Conservation (phyloP, 257 asterid genomes). For the Forsythia viridissima region DNA sequence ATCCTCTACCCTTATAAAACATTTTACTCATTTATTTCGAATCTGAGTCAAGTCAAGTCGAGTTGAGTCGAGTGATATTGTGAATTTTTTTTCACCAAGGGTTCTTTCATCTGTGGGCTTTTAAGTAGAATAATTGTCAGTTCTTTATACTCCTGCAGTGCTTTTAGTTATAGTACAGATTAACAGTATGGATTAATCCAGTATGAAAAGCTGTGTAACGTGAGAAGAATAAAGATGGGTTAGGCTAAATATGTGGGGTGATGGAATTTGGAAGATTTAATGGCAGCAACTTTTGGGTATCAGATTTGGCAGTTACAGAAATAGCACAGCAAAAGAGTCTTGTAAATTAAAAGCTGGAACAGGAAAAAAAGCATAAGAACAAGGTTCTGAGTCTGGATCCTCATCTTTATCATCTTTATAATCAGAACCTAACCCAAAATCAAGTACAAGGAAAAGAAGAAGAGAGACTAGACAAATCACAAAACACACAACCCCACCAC, state of each 20-base stretch:
- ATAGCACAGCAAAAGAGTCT: conserved; percentile 11
- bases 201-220: conserved; percentile 41
- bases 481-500: not conserved
- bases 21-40: no score
- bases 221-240: conserved; percentile 50
- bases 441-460: conserved; percentile 28
- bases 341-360: conserved; percentile 70
- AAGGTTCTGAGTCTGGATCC: conserved; percentile 92
- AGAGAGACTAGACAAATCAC: conserved; percentile 9
- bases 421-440: conserved; percentile 34
- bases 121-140: conserved; percentile 8
- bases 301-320: conserved; percentile 29
- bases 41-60: no score
- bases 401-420: conserved; percentile 42
- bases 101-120: not conserved
- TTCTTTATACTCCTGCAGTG: conserved; percentile 14
- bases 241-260: conserved; percentile 42
- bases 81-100: not conserved
- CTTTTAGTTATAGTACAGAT: conserved; percentile 16
- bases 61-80: no score
- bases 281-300: conserved; percentile 45
- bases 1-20: conserved; percentile 16
- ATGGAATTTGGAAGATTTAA: conserved; percentile 52
- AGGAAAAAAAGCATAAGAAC: conserved; percentile 27
- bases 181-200: conserved; percentile 24